A percentile compares a stretch with the other conserved stretches of the same genome.
Conservation (phyloP, 2,329 filamentous ascomycete genomes). For the Diplocarpon rosae region DNA sequence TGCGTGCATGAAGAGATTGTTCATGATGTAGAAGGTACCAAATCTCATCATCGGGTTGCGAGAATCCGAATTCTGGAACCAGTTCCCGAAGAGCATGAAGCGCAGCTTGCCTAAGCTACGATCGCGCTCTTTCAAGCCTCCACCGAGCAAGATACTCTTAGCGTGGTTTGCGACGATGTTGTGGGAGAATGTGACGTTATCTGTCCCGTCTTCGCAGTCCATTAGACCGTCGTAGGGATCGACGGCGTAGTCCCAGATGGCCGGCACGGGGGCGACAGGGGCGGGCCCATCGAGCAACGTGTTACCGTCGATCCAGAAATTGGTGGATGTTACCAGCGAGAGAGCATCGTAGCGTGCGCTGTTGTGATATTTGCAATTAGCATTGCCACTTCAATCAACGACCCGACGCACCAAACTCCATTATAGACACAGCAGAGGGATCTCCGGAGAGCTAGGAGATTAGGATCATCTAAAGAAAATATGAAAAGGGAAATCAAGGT, state of each 20-base stretch:
- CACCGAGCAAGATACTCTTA: neutral
- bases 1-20: neutral
- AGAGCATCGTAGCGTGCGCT: conserved; percentile 3
- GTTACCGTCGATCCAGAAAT: conserved; percentile 6
- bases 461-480: too few species aligned
- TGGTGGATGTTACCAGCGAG: conserved; percentile 2
- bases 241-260: conserved; percentile 1
- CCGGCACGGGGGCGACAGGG: neutral
- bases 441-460: too few species aligned
- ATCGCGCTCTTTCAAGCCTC: conserved; percentile 1
- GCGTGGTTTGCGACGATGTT: conserved; percentile 3
- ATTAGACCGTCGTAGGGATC: conserved; percentile 2
- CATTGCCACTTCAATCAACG: too few species aligned
- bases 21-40: conserved; percentile 3
- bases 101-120: conserved; percentile 1
- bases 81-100: conserved; percentile 4
- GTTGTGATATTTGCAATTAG: too few species aligned
- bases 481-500: too few species aligned
- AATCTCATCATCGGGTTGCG: conserved; percentile 2
- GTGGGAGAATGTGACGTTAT: conserved; percentile 5
- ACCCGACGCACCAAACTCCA: too few species aligned
- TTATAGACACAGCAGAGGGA: too few species aligned
- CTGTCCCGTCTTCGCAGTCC: conserved; percentile 3
- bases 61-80: neutral
- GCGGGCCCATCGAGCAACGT: neutral